Percentiles rank a stretch among this genome's conserved stretches.
Evolutionary conservation across 345 rosid genomes (phyloP).

Genomic region (Sonneratia alba): DNA sequence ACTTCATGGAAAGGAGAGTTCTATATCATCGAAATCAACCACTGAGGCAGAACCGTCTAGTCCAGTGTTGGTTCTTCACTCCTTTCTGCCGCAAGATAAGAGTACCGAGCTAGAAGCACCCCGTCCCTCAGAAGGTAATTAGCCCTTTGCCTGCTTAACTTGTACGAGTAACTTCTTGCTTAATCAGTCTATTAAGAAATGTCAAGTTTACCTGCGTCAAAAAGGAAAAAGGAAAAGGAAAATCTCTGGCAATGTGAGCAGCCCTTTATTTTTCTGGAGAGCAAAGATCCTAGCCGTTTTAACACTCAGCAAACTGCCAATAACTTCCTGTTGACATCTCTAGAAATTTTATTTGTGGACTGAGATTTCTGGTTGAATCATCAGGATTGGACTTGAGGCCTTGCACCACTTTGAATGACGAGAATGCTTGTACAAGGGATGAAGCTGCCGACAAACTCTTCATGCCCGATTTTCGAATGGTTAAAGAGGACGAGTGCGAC

Average conservation of each 20-base stretch:
- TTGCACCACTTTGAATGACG: not conserved
- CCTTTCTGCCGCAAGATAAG: slow-evolving; percentile 9
- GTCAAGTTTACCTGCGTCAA: not conserved
- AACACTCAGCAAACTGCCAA: too few species aligned
- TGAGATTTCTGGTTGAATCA: not conserved
- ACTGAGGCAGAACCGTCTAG: slow-evolving; percentile 14
- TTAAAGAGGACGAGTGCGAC: slow-evolving; percentile 22
- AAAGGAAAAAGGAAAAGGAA: too few species aligned
- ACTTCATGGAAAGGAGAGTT: slow-evolving; percentile 21
- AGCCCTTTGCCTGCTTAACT: not conserved
- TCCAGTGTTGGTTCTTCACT: slow-evolving; percentile 18
- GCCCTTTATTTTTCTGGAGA: too few species aligned
- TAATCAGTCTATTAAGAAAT: too few species aligned
- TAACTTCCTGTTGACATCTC: not conserved
- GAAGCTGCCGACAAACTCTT: slow-evolving; percentile 11
- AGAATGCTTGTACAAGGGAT: not conserved
- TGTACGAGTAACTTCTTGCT: not conserved
- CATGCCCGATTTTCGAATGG: slow-evolving; percentile 11
- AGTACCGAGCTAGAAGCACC: not conserved
- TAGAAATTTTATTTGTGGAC: not conserved
- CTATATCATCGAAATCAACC: slow-evolving; percentile 10
- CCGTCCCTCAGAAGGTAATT: slow-evolving; percentile 23
- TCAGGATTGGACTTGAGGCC: not conserved
- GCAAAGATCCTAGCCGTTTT: too few species aligned
- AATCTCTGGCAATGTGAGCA: too few species aligned